Evolutionary conservation across 2,329 filamentous ascomycete genomes (phyloP), one percentile per base, ranked within the genome.

Genomic region (Trichophyton rubrum): DNA sequence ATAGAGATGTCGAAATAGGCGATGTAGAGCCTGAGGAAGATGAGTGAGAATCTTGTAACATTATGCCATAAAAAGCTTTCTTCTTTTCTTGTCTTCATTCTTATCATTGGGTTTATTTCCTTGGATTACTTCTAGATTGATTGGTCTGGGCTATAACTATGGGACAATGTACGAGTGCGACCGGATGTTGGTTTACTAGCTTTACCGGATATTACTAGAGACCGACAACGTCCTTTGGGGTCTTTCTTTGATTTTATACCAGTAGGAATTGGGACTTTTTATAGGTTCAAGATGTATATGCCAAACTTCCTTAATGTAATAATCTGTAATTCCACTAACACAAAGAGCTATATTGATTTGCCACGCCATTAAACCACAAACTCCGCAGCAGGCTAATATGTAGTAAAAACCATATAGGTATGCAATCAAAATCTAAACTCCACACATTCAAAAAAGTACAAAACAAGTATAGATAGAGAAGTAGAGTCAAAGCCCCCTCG

Each of bases 21-120:
- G 73, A 74, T 59, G 63, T 71, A 24, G 74, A 76, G 64, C 73
- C 73, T 30, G 74, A 75, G 6, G 20, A 38, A 30, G 17, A 49
- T 33, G 40, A 47, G 15, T 55, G 51, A 38, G 33, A 35, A 35
- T 35, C 27, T 11, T 35, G 40, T 35, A 59, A 33, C 41, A 38
- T 43, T 45, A 58, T 58, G 24, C 22, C 22, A 9, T 17, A 27
- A 27, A 30, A n/a, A 17, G 30, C 27, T 24, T 58, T 58, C 24
- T 13, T 58, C 20, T 43, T n/a, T 55, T 7, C 11, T 35, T 33
- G 13, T 13, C 6, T 33, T 55, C 24, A 33, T 35, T 55, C 17
- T 2, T 30, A 15, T 33, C 20, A 55, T 35, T 20, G 15, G 20
- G 15, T n/a, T 35, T 24, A 11, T 27, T 15, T 13, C 3, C 9